Evolutionary conservation across 148 eudicot genomes (phyloP).

Genomic region (Cornus florida): DNA sequence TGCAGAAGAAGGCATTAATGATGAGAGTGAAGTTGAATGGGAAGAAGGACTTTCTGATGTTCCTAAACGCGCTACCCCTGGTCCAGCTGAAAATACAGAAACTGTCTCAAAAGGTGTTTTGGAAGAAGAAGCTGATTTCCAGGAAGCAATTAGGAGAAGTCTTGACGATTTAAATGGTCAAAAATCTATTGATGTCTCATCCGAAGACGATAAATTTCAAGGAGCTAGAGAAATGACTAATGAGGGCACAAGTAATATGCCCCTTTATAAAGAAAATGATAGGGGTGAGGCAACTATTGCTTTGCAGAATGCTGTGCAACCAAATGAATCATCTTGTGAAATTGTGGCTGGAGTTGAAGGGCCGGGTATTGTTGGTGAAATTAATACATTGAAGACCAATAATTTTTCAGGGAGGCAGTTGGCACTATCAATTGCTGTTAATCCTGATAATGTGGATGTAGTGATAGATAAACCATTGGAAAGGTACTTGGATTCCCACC

Average conservation of each 20-base stretch:
- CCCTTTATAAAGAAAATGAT: slow-evolving; percentile 22
- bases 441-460: slow-evolving; percentile 14
- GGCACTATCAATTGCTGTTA: slow-evolving; percentile 6
- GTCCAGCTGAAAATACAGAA: slow-evolving; percentile 26
- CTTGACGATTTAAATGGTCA: slow-evolving; percentile 46
- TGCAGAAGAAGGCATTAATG: slow-evolving; percentile 27
- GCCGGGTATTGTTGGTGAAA: slow-evolving; percentile 7
- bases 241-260: slow-evolving; percentile 15
- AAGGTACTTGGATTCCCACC: slow-evolving; percentile 7
- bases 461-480: slow-evolving; percentile 7
- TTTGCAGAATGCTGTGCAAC: slow-evolving; percentile 13
- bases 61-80: slow-evolving; percentile 25
- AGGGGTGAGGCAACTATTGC: slow-evolving; percentile 23
- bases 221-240: slow-evolving; percentile 9
- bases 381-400: slow-evolving; percentile 5
- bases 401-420: background rate
- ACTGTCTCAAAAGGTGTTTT: slow-evolving; percentile 56
- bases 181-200: slow-evolving; percentile 22
- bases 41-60: slow-evolving; percentile 42
- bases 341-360: slow-evolving; percentile 20
- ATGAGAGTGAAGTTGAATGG: slow-evolving; percentile 61
- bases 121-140: slow-evolving; percentile 77
- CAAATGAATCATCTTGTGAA: slow-evolving; percentile 18
- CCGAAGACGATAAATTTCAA: slow-evolving; percentile 22
- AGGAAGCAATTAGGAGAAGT: slow-evolving; percentile 85